These are phyloP conservation scores for Pythium pyrilobum DNA, from an alignment of 352 stramenopile genomes.

Conservation along the genomic window DNA sequence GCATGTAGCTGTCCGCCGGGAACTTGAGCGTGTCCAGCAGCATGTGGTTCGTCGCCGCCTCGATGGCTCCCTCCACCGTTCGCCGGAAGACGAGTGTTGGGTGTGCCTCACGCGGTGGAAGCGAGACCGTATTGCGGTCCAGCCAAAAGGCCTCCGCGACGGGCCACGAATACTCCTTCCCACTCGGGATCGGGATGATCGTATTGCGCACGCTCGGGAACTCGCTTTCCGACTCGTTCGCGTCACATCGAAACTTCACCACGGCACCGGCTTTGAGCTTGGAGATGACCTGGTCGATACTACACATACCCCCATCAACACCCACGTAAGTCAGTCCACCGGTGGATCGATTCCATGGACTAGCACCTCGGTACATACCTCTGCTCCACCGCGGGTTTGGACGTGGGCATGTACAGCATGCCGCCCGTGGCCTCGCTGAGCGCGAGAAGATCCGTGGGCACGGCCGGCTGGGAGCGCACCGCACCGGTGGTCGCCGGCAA, in stretches of 20 bases:
- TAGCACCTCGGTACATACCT: slow-evolving; percentile 21
- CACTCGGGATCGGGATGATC: slow-evolving; percentile 60
- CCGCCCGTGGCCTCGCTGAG: slow-evolving; percentile 81
- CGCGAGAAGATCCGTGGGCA: slow-evolving; percentile 77
- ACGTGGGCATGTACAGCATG: slow-evolving; percentile 80
- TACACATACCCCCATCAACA: slow-evolving; percentile 12
- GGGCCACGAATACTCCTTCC: slow-evolving; percentile 82
- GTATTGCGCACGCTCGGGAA: slow-evolving; percentile 52
- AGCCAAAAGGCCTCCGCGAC: slow-evolving; percentile 83
- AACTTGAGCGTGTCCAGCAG: slow-evolving; percentile 87
- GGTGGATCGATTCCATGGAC: too few relatives aligned
- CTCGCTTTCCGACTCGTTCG: slow-evolving; percentile 39
- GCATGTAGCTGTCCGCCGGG: slow-evolving; percentile 64
- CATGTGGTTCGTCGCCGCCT: slow-evolving; percentile 84
- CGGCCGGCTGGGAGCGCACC: slow-evolving; percentile 35
- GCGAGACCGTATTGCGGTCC: slow-evolving; percentile 69
- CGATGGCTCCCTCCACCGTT: slow-evolving; percentile 71
- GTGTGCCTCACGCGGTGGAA: slow-evolving; percentile 72
- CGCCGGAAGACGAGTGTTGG: slow-evolving; percentile 64
- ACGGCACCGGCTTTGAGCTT: slow-evolving; percentile 80
- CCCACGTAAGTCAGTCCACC: too few relatives aligned
- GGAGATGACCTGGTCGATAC: slow-evolving; percentile 79
- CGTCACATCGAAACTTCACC: slow-evolving; percentile 77
- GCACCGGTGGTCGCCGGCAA: slow-evolving; percentile 53
- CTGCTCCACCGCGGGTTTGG: slow-evolving; percentile 71